These are phyloP conservation scores for Thecamonas trahens DNA, from an alignment of 78 protist species.

Conservation along the genomic window DNA sequence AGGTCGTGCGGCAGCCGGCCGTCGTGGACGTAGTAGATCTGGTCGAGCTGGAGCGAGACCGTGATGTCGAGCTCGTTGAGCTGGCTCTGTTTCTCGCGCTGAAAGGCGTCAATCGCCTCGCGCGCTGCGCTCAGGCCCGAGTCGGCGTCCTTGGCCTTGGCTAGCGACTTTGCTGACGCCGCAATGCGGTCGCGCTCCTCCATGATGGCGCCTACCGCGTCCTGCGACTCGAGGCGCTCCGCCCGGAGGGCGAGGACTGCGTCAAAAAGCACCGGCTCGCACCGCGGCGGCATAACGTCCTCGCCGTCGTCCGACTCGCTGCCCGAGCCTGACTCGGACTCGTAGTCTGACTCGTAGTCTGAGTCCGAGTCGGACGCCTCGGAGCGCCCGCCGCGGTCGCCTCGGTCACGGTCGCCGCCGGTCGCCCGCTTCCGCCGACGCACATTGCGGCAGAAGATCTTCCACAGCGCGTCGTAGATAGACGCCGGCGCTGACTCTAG, in stretches of 20 bases:
- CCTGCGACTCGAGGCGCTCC: constrained; percentile 37
- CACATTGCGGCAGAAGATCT: too few relatives aligned
- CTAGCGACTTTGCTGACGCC: constrained; percentile 20
- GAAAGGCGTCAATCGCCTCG: constrained; percentile 29
- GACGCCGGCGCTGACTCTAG: too few relatives aligned
- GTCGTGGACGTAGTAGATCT: constrained; percentile 25
- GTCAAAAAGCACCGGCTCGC: constrained; percentile 17
- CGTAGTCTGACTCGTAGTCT: neutral
- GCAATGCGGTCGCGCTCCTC: constrained; percentile 8
- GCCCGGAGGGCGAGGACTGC: constrained; percentile 34
- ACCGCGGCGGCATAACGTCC: constrained; percentile 42
- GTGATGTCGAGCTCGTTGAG: constrained; percentile 49
- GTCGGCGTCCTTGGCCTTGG: constrained; percentile 27
- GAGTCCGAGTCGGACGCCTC: neutral
- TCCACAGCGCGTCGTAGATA: neutral
- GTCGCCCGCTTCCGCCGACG: neutral
- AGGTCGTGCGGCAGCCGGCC: constrained; percentile 24
- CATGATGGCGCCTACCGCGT: constrained; percentile 24
- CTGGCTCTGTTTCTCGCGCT: constrained; percentile 34
- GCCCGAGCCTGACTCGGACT: neutral
- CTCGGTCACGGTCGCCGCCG: too few relatives aligned
- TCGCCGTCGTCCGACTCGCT: constrained; percentile 14
- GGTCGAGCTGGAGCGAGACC: constrained; percentile 29
- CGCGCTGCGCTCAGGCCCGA: constrained; percentile 2
- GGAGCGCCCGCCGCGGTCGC: too few relatives aligned